Conservation (phyloP, 1,284 basidiomycete genomes). For the Papiliotrema nemorosa region DNA sequence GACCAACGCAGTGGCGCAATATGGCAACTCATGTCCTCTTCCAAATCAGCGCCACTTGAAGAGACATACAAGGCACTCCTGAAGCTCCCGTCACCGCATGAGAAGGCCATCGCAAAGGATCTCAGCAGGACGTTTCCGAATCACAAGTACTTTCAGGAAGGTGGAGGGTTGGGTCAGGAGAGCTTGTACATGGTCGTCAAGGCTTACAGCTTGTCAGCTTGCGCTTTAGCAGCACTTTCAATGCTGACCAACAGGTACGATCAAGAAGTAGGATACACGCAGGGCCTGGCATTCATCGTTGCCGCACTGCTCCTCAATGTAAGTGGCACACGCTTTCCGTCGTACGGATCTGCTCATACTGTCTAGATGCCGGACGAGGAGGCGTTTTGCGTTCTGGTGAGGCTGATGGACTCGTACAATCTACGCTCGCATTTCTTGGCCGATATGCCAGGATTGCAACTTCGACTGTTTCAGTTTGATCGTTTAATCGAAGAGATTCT, state of each 20-base stretch:
- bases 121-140: conserved; percentile 95
- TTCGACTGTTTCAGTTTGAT: conserved; percentile 87
- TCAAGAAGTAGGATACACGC: conserved; percentile 92
- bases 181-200: conserved; percentile 96
- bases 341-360: conserved; percentile 8
- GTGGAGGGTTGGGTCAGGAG: conserved; percentile 90
- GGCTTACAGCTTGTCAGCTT: conserved; percentile 80
- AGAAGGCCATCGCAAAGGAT: conserved; percentile 90
- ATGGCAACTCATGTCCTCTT: conserved; percentile 97
- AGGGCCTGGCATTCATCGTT: conserved; percentile 92
- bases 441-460: conserved; percentile 95
- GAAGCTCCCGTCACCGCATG: conserved; percentile 79
- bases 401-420: conserved; percentile 97
- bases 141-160: conserved; percentile 84
- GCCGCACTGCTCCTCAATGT: conserved; percentile 90
- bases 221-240: background rate
- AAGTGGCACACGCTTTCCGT: conserved; percentile 35
- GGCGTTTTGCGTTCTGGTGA: conserved; percentile 91
- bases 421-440: conserved; percentile 93
- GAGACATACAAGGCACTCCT: conserved; percentile 76
- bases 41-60: conserved; percentile 86
- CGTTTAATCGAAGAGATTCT: conserved; percentile 87
- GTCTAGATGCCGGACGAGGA: conserved; percentile 95
- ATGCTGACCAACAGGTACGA: conserved; percentile 65
- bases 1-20: conserved; percentile 85